These are phyloP conservation scores for Cnidoscolus chayamansa DNA, from an alignment of 441 rosid species.

Conservation along the genomic window DNA sequence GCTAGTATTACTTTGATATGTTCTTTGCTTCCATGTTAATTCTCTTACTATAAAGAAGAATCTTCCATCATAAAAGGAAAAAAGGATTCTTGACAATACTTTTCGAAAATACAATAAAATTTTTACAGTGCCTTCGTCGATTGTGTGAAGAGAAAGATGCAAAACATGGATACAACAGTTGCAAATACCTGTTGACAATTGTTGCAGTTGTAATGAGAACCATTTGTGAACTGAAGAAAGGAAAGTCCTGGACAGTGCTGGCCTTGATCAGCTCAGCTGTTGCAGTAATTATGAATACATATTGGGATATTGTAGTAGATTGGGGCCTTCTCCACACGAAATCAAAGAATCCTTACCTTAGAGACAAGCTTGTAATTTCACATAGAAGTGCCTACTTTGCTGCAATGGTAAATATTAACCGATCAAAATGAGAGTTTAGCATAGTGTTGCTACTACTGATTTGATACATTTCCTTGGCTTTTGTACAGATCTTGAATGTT, in stretches of 20 bases:
- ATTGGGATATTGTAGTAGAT: conserved; percentile 66
- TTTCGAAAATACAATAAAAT: too few relatives aligned
- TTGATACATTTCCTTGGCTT: neutral
- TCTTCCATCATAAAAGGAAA: too few relatives aligned
- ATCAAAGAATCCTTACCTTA: conserved; percentile 52
- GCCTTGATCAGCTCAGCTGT: conserved; percentile 60
- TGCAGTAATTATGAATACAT: conserved; percentile 47
- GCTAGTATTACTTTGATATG: too few relatives aligned
- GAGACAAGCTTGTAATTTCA: conserved; percentile 59
- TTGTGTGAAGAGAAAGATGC: conserved; percentile 51
- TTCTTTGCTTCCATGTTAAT: too few relatives aligned
- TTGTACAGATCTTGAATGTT: conserved; percentile 46
- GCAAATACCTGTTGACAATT: conserved; percentile 57
- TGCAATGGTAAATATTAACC: conserved; percentile 51
- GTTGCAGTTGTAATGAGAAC: conserved; percentile 58
- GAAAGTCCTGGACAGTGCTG: conserved; percentile 48
- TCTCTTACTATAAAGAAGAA: too few relatives aligned
- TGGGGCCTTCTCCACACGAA: conserved; percentile 70
- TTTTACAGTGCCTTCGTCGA: conserved; percentile 54
- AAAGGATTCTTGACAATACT: conserved; percentile 2
- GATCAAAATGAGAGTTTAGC: neutral
- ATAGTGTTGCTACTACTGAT: neutral
- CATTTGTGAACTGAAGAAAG: conserved; percentile 51
- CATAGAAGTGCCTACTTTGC: conserved; percentile 56
- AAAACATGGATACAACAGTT: conserved; percentile 46